Evolutionary conservation across 805 yeast genomes (phyloP), one percentile per base, ranked within the genome.

Genomic region (Saccharomycopsis oosterbeekiorum): DNA sequence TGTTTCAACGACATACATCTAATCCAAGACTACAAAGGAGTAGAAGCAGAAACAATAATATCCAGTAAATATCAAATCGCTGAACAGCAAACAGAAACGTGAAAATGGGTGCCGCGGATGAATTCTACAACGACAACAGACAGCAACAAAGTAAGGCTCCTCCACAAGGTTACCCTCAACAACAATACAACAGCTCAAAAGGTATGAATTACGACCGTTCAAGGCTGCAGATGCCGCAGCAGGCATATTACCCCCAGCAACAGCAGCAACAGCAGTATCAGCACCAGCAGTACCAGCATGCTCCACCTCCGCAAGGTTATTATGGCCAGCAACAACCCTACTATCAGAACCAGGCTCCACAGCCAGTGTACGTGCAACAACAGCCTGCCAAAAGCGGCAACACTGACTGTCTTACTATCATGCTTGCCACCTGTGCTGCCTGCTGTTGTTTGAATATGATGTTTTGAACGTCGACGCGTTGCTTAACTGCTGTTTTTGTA

Each of bases 401-500:
- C 19, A 43, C 47, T 36, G 64, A 62, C 43, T 62, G 64, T 43
- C 19, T 62, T 8, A 60, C 64, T 10, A 47, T 60, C 1, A 42
- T 62, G 62, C 55, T 59, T 11, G 64, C 60, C 21, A 59, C 64
- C n/a, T 62, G 64, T 59, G 64, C 62, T 24, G 64, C 64, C 6
- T 62, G 62, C 29, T 62, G 64, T 47, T 62, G 64, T 37, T 59
- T 62, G 56, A 59, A 62, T 34, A 60, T 60, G 62, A 5, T 62
- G 50, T 54, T 37, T 37, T 37, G 6, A 29, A 29, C 6, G 34
- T 6, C 6, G 34, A 29, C 6, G 6, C 34, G 6, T 29, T 29
- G 6, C 6, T 29, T 6, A 29, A 29, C 34, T 29, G 3, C 34
- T 3, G n/a, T n/a, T 29, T 29, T 29, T 29, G 6, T 29, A 29